Base-by-base conservation (phyloP, 1,284 basidiomycete species). In the Mycosarcoma mackinlayi region DNA sequence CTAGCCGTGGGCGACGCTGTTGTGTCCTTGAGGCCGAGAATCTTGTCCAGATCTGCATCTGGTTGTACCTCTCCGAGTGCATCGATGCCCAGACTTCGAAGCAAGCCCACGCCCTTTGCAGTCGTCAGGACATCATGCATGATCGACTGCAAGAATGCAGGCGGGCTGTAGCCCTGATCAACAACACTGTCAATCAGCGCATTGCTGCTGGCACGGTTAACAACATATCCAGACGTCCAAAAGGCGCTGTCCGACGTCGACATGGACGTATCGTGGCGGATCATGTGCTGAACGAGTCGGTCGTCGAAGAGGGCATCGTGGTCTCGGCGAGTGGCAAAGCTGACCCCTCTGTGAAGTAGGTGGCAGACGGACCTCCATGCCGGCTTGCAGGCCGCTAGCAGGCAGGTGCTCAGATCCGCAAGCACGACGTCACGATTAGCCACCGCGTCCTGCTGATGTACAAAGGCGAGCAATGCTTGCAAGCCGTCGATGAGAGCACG, bases 21-120 rank as follows among this genome's bases (percentile, higher is more conserved):
- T 18, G 30, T 14, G 14, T 7, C 6, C 1, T 46, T 19, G 23
- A 59, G n/a, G 21, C 60, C 55, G 23, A 70, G 53, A 24, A 70
- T 33, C 8, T 42, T 40, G 18, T 48, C 56, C 0, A 70, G 52
- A 19, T 64, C 44, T 5, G 34, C n/a, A 25, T 51, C 41, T 0
- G 61, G 67, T 41, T 47, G 60, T 7, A 70, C 60, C 13, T 50
- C 67, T 25, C 67, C 67, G 2, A 70, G 45, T 3, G 67, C 62
- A 18, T 71, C 71, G n/a, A 70, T 40, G 5, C 72, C 72, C 19
- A 74, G 42, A 23, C 68, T 64, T 16, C 72, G 49, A 7, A 74
- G 57, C 33, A 74, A 37, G 11, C 72, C 68, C 0, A 74, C 72
- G 4, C 68, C 61, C 25, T 74, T 74, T 8, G 62, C 54, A 9